Conservation (phyloP, 768 basidiomycete species). For the Pleurotus djamor region DNA sequence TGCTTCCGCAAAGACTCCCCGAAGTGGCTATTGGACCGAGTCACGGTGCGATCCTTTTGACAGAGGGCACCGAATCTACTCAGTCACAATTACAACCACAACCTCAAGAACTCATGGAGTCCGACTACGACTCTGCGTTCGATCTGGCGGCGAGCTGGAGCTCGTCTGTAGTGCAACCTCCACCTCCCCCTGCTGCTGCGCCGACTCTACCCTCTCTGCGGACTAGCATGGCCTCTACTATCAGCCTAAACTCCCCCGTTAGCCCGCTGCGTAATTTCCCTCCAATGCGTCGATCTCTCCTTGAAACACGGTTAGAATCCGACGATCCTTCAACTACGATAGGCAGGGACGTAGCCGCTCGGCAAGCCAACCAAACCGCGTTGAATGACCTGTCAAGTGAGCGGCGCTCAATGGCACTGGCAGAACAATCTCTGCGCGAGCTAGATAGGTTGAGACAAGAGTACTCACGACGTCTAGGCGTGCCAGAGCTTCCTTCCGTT, state of each 20-base stretch:
- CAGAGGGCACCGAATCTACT: slow-evolving; percentile 14
- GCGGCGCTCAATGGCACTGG: slow-evolving; percentile 1
- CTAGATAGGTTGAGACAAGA: slow-evolving; percentile 1
- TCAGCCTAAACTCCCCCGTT: slow-evolving; percentile 16
- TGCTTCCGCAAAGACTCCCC: slow-evolving; percentile 9
- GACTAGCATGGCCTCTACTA: slow-evolving; percentile 13
- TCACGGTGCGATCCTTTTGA: slow-evolving; percentile 34
- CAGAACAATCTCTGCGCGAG: slow-evolving; percentile 10
- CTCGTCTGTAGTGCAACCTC: neutral
- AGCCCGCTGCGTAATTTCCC: slow-evolving; percentile 13
- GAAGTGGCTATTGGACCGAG: slow-evolving; percentile 34
- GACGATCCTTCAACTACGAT: slow-evolving; percentile 35
- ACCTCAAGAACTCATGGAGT: neutral
- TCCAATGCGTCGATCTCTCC: slow-evolving; percentile 20
- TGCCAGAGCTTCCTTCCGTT: slow-evolving; percentile 1
- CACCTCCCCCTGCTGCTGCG: slow-evolving; percentile 3
- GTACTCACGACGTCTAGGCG: slow-evolving; percentile 1
- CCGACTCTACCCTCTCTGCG: slow-evolving; percentile 9
- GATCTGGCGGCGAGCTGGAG: neutral
- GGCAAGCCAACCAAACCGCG: slow-evolving; percentile 26
- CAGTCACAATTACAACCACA: neutral
- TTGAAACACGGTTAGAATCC: slow-evolving; percentile 20
- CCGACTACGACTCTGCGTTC: neutral
- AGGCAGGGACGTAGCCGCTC: slow-evolving; percentile 37
- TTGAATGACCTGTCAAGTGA: slow-evolving; percentile 11